These are phyloP conservation scores for Verticillium longisporum DNA, from an alignment of 2,329 filamentous ascomycete genomes.

Conservation along the genomic window DNA sequence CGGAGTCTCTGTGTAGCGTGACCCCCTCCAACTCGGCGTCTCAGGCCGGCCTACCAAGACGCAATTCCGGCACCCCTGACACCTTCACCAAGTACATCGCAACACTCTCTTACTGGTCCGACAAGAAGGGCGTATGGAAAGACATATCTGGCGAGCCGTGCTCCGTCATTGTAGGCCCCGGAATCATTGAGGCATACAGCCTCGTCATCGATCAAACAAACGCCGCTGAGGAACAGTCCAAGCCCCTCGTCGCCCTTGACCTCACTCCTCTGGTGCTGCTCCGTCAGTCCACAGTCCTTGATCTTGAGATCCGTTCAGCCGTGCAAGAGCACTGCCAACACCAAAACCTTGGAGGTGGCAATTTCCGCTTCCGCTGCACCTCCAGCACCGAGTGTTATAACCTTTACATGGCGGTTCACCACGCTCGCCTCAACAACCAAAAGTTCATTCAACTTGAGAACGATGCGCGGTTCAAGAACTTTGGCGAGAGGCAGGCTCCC, in stretches of 20 bases:
- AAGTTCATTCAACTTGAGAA: constrained; percentile 69
- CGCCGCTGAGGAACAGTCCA: constrained; percentile 23
- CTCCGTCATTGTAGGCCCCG: constrained; percentile 49
- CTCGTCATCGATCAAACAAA: constrained; percentile 24
- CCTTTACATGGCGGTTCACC: constrained; percentile 81
- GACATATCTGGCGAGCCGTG: constrained; percentile 46
- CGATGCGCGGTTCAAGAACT: constrained; percentile 66
- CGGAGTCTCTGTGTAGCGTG: constrained; percentile 53
- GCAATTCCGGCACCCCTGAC: constrained; percentile 34
- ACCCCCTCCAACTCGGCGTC: constrained; percentile 78
- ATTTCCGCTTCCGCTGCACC: constrained; percentile 85
- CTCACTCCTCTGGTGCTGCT: constrained; percentile 88
- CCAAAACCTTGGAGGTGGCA: constrained; percentile 56
- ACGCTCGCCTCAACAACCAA: constrained; percentile 84
- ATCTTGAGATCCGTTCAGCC: constrained; percentile 88
- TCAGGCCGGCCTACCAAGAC: constrained; percentile 56
- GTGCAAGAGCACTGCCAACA: constrained; percentile 67
- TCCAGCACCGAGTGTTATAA: constrained; percentile 70
- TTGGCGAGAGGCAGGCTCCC: constrained; percentile 47
- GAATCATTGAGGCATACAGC: constrained; percentile 51
- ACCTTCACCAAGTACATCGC: constrained; percentile 42
- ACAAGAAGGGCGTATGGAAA: constrained; percentile 53
- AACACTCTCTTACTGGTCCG: constrained; percentile 56
- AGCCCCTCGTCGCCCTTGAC: constrained; percentile 63
- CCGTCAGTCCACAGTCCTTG: constrained; percentile 82